Base-by-base conservation (phyloP, 2,329 filamentous ascomycete genomes). In the Dactylonectria macrodidyma region DNA sequence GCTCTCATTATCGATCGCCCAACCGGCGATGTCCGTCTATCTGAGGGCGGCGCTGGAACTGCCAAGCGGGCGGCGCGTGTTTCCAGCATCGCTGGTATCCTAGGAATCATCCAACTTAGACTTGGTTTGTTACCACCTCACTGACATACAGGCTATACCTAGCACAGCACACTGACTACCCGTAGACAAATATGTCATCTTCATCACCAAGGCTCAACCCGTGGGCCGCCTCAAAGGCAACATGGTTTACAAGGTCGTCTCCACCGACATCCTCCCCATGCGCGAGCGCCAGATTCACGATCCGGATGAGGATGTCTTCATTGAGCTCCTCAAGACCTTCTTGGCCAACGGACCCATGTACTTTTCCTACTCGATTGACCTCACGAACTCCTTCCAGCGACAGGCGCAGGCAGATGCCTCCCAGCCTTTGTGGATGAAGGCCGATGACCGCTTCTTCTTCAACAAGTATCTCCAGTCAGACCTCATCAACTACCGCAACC, bases 401-500 rank as follows among this genome's bases (percentile, higher is more conserved):
- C 96, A 98, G 80, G 91, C 95, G 3, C 90, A 95, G 73, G 86
- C 90, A 71, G 90, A 97, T 79, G 83, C 85, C 63, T 88, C 88
- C 16, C 85, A 88, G 62, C 95, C 96, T 12, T 83, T 98, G 65
- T 99, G 96, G 96, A 92, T 93, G 85, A 88, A 95, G 74, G 92
- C 95, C 71, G 96, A 99, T 81, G 95, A 98, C 79, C 94, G 96
- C 71, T 99, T 99, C 86, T 99, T 98, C 86, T 99, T 95, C 94
- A 99, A 99, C 83, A 92, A 92, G 71, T 97, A 97, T 81, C 88
- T 98, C 56, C 94, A 95, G 80, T 92, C 93, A 8, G 95, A 98
- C 77, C 83, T 99, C 66, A 97, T 98, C 77, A 91, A 97, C 79
- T 97, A 97, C 79, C 91, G 95, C 68, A 89, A 86, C 46, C 82